Evolutionary conservation across 371 early-diverging fungal species (phyloP).

Genomic region (Mucor lusitanicus): DNA sequence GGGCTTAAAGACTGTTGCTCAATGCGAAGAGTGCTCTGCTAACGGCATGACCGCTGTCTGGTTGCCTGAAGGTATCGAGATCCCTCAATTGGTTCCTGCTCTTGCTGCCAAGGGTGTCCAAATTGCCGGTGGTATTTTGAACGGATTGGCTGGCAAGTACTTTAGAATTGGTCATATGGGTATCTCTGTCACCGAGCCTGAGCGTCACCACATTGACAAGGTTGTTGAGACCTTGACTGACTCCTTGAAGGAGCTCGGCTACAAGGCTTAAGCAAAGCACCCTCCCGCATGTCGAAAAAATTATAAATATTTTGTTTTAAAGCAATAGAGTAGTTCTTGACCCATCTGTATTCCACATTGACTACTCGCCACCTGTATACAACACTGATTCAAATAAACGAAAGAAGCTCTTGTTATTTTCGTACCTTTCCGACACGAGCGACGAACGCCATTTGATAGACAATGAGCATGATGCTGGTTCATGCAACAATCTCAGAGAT

Average conservation of each 20-base stretch:
- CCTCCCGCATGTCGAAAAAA: background rate
- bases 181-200: conserved; percentile 79
- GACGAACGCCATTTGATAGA: background rate
- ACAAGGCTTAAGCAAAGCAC: conserved; percentile 29
- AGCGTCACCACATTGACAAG: conserved; percentile 73
- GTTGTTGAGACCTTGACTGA: conserved; percentile 72
- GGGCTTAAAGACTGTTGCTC: conserved; percentile 80
- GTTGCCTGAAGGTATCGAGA: conserved; percentile 84
- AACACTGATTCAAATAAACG: background rate
- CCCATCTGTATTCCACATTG: background rate
- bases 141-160: conserved; percentile 85
- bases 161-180: conserved; percentile 97
- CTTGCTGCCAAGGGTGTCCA: conserved; percentile 82
- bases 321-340: background rate
- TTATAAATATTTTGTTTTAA: background rate
- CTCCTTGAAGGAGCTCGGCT: conserved; percentile 71
- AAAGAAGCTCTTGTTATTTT: background rate
- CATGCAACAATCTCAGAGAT: background rate
- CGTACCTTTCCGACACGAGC: too few relatives aligned
- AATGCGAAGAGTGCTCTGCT: conserved; percentile 69
- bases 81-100: conserved; percentile 77
- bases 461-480: background rate
- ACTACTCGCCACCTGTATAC: background rate
- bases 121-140: conserved; percentile 93
- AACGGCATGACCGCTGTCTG: conserved; percentile 95